These are phyloP conservation scores for Coemansia sp. DNA, from an alignment of 192 early-diverging fungal genomes.

Conservation along the genomic window DNA sequence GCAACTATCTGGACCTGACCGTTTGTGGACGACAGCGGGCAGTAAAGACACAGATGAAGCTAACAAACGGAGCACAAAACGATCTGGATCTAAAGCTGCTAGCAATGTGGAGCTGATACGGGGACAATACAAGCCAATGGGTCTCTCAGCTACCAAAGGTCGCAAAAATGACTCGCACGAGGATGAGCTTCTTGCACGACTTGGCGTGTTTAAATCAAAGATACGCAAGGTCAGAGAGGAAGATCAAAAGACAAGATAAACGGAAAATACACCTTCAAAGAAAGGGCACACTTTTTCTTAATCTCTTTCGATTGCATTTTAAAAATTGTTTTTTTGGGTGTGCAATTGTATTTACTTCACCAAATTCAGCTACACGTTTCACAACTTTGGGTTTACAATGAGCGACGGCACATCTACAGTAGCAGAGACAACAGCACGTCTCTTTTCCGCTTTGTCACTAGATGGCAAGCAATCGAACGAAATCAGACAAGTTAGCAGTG, in stretches of 20 bases:
- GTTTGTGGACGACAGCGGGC: not conserved
- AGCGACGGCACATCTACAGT: not conserved
- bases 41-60: not conserved
- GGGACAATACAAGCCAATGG: conserved; percentile 9
- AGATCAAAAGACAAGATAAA: not conserved
- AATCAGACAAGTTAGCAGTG: conserved; percentile 35
- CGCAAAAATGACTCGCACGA: conserved; percentile 36
- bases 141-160: conserved; percentile 3
- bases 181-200: conserved; percentile 53
- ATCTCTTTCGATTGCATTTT: too few species aligned
- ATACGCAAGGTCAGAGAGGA: conserved; percentile 60
- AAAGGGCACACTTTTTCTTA: too few species aligned
- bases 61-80: not conserved
- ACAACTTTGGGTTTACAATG: not conserved
- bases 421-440: conserved; percentile 10
- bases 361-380: not conserved
- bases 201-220: conserved; percentile 33
- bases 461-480: conserved; percentile 30
- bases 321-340: too few species aligned
- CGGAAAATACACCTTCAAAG: not conserved
- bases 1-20: not conserved
- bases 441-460: conserved; percentile 39
- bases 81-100: not conserved
- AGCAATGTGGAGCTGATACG: conserved; percentile 17
- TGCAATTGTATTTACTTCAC: not conserved